These are phyloP conservation scores for Auriscalpium vulgare DNA, from an alignment of 768 basidiomycete species.

Conservation along the genomic window DNA sequence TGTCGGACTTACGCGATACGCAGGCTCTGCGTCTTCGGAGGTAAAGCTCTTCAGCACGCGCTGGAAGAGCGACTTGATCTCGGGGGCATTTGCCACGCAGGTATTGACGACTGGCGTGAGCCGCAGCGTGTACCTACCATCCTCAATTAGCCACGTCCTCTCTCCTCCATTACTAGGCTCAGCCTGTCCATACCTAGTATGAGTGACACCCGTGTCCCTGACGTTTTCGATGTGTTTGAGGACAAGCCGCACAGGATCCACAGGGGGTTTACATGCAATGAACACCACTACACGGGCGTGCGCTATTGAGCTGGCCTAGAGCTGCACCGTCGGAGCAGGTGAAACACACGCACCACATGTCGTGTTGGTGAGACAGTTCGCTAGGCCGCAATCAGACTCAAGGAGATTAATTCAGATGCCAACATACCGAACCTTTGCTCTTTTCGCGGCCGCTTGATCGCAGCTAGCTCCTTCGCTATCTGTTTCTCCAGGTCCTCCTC, in stretches of 20 bases:
- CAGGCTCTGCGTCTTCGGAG: constrained; percentile 32
- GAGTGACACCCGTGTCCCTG: constrained; percentile 50
- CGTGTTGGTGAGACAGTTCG: constrained; percentile 72
- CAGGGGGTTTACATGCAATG: constrained; percentile 70
- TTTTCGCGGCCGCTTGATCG: constrained; percentile 57
- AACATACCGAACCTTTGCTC: constrained; percentile 59
- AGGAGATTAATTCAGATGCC: neutral
- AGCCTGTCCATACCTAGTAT: constrained; percentile 44
- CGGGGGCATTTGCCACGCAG: constrained; percentile 59
- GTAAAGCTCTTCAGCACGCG: constrained; percentile 48
- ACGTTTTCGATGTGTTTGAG: constrained; percentile 56
- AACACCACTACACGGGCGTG: constrained; percentile 48
- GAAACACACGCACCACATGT: constrained; percentile 52
- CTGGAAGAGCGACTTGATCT: constrained; percentile 57
- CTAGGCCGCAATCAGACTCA: constrained; percentile 27
- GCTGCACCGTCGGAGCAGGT: neutral
- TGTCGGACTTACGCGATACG: constrained; percentile 37
- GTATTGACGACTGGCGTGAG: constrained; percentile 62
- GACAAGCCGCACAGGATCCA: constrained; percentile 69
- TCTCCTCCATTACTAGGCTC: too few species aligned
- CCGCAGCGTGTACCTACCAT: constrained; percentile 55
- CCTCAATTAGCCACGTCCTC: too few species aligned
- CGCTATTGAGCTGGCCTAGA: neutral
- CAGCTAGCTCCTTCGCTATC: constrained; percentile 62
- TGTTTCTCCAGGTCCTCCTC: constrained; percentile 58